Base-by-base conservation (phyloP, 169 alveolate species). In the Plasmodium reichenowi region DNA sequence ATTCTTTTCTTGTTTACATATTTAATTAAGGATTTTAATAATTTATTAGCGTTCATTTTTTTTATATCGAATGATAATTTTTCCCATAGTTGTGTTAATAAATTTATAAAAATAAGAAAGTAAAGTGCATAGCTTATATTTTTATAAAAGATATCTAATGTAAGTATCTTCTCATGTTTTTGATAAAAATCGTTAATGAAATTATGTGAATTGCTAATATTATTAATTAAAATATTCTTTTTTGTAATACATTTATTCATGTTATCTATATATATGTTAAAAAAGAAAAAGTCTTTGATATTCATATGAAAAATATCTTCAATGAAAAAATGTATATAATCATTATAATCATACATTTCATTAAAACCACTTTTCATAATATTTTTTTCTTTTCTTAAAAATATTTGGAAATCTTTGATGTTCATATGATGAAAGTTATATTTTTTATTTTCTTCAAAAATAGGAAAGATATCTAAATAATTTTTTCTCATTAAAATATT, bases 311-410 rank as follows among this genome's bases (percentile, higher is more conserved):
- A 52, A n/a, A 76, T 64, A 0, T 52, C 56, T 0, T 66, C 12
- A 0, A 76, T 76, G 60, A 26, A 24, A 64, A 17, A 64, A 47
- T 76, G 66, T 8, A 66, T 68, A 47, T 64, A 76, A 66, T 76
- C 89, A 20, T 8, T 76, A 15, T 76, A 76, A 22, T 76, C 89
- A 56, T 76, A 66, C 78, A 76, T 76, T 47, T 76, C 78, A 20
- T 9, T 50, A 43, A 76, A 63, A 10, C 89, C 89, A 24, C 78
- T 15, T 50, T 76, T 76, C 60, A 52, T 76, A n/a, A 64, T 64
- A 8, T 66, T 64, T 22, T 76, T 76, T 8, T 59, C 66, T 22
- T 38, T 76, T 20, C 59, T 68, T 20, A 76, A 59, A 52, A 64
- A 76, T 10, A 56, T 64, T 6, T 76, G 89, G 47, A 76, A 76